Percentiles rank a stretch among this genome's conserved stretches.
Evolutionary conservation across 192 early-diverging fungal genomes (phyloP).

Genomic region (Podila horticola): DNA sequence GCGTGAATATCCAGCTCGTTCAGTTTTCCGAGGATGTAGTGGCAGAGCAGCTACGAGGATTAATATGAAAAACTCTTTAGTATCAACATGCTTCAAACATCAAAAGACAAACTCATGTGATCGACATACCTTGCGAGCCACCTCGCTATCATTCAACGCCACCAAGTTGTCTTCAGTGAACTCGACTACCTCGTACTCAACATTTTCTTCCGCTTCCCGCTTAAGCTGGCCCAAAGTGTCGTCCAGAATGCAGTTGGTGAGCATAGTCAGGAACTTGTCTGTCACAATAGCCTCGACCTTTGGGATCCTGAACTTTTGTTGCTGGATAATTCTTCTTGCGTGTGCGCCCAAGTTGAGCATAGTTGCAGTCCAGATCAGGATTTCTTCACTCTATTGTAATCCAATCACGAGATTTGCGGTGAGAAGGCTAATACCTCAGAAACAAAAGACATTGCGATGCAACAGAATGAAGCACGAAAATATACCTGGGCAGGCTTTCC

Average conservation of each 20-base stretch:
- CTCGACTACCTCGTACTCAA: constrained; percentile 34
- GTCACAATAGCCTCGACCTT: constrained; percentile 60
- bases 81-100: too few species aligned
- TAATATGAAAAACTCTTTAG: not conserved
- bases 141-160: constrained; percentile 53
- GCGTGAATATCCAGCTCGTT: constrained; percentile 49
- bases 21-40: constrained; percentile 57
- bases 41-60: constrained; percentile 36
- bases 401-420: not conserved
- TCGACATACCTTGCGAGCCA: constrained; percentile 55
- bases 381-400: constrained; percentile 17
- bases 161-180: constrained; percentile 32
- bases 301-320: constrained; percentile 55
- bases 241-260: constrained; percentile 48
- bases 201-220: constrained; percentile 35
- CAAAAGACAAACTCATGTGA: not conserved
- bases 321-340: constrained; percentile 56
- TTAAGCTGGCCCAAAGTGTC: constrained; percentile 32
- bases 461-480: too few species aligned
- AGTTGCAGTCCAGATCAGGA: constrained; percentile 58
- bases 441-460: not conserved
- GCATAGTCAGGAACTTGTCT: constrained; percentile 51
- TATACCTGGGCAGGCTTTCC: constrained; percentile 16
- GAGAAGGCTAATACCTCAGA: too few species aligned
- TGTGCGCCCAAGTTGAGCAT: constrained; percentile 64